phyloP scores from a whole-genome alignment of 2,329 filamentous ascomycete species.

The Fusarium mexicanum region DNA sequence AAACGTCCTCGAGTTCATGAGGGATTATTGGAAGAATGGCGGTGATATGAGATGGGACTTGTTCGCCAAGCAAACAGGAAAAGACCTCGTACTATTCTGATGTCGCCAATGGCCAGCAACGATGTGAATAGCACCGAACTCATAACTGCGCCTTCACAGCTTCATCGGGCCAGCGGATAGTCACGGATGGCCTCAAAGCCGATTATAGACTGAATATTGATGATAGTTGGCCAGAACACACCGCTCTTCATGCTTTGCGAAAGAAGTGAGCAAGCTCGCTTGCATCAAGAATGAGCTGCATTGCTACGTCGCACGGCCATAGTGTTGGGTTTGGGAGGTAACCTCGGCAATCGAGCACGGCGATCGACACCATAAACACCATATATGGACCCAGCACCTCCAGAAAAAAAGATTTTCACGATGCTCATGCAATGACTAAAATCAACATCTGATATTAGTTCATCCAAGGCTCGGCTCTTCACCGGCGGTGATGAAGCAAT shows the following conservation, averaged over 20 bases:
- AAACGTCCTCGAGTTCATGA: constrained; percentile 5
- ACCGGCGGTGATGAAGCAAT: background rate
- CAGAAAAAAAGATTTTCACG: background rate
- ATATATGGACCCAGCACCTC: background rate
- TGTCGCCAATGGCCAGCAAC: background rate
- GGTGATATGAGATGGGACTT: constrained; percentile 6
- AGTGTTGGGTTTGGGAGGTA: background rate
- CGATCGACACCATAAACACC: background rate
- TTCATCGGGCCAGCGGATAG: background rate
- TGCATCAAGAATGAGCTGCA: background rate
- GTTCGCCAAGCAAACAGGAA: constrained; percentile 7
- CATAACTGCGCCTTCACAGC: background rate
- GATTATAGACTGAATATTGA: background rate
- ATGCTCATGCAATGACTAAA: background rate
- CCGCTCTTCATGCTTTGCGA: background rate
- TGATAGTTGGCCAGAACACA: background rate
- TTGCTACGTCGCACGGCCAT: background rate
- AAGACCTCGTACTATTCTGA: constrained; percentile 12
- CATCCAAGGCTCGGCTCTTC: background rate
- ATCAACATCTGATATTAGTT: background rate
- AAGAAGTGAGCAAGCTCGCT: background rate
- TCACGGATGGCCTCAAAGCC: background rate
- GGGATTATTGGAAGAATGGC: constrained; percentile 7
- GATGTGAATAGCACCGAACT: background rate
- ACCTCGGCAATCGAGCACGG: background rate